Percentiles rank a stretch among this genome's conserved stretches.
phyloP scores from a whole-genome alignment of 768 basidiomycete genomes.

The Suillus fuscotomentosus region DNA sequence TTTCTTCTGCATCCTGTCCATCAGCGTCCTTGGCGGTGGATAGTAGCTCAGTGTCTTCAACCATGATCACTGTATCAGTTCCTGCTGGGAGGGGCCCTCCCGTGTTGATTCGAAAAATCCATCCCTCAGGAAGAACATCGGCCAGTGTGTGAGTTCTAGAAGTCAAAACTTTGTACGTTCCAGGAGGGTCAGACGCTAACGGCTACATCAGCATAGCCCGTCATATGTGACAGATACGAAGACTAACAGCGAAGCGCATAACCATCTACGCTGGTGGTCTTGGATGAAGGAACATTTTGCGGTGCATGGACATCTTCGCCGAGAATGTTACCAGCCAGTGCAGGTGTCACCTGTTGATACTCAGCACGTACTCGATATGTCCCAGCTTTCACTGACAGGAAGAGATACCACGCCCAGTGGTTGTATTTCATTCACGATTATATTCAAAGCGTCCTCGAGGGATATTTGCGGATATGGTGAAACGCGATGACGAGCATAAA shows the following conservation, averaged over 20 bases:
- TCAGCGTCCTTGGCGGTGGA: constrained; percentile 42
- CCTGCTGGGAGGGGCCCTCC: constrained; percentile 78
- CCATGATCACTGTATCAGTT: constrained; percentile 84
- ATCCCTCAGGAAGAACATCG: constrained; percentile 41
- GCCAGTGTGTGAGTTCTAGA: constrained; percentile 38
- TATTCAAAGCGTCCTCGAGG: constrained; percentile 59
- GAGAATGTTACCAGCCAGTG: constrained; percentile 66
- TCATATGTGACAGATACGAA: not conserved
- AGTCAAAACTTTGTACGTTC: constrained; percentile 66
- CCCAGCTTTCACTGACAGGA: constrained; percentile 38
- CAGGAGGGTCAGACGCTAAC: constrained; percentile 62
- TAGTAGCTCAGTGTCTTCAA: constrained; percentile 84
- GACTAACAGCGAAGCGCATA: constrained; percentile 74
- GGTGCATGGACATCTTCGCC: constrained; percentile 73
- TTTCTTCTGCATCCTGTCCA: constrained; percentile 58
- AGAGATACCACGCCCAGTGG: constrained; percentile 39
- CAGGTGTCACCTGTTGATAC: constrained; percentile 49
- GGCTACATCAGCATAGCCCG: not conserved
- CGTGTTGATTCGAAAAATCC: constrained; percentile 73
- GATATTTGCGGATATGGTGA: constrained; percentile 78
- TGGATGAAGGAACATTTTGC: constrained; percentile 57
- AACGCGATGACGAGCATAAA: constrained; percentile 65
- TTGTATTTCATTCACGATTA: constrained; percentile 49
- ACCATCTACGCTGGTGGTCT: constrained; percentile 85
- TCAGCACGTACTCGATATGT: not conserved